phyloP scores from a whole-genome alignment of 1,284 basidiomycete genomes.

The Ganoderma boninense region DNA sequence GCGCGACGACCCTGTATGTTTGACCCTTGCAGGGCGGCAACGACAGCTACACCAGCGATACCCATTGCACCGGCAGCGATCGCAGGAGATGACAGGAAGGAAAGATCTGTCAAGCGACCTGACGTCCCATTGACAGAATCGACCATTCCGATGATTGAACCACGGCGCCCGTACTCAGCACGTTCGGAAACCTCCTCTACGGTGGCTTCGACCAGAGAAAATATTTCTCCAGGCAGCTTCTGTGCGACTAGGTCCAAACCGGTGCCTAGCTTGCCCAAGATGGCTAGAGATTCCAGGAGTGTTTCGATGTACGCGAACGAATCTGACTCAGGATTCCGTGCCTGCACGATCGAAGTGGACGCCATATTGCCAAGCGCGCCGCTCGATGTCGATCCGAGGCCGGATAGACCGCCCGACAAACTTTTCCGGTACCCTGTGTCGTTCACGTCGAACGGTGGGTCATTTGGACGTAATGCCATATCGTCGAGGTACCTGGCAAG shows the following conservation, averaged over 20 bases:
- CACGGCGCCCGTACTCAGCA: slow-evolving; percentile 74
- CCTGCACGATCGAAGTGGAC: slow-evolving; percentile 22
- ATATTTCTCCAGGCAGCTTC: slow-evolving; percentile 87
- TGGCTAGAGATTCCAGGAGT: slow-evolving; percentile 90
- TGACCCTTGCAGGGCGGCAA: slow-evolving; percentile 26
- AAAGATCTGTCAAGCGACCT: slow-evolving; percentile 45
- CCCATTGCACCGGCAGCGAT: slow-evolving; percentile 31
- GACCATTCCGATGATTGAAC: slow-evolving; percentile 49
- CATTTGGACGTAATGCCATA: slow-evolving; percentile 81
- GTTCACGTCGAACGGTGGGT: slow-evolving; percentile 78
- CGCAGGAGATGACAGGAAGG: slow-evolving; percentile 52
- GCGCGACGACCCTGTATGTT: slow-evolving; percentile 24
- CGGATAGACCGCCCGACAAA: slow-evolving; percentile 33
- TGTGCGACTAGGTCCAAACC: slow-evolving; percentile 89
- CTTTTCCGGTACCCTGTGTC: slow-evolving; percentile 55
- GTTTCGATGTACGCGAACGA: slow-evolving; percentile 96
- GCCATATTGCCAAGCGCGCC: slow-evolving; percentile 34
- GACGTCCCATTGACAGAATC: slow-evolving; percentile 19
- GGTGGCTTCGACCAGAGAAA: slow-evolving; percentile 86
- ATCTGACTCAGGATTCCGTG: slow-evolving; percentile 87
- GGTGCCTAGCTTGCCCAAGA: slow-evolving; percentile 88
- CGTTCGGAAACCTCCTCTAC: slow-evolving; percentile 93
- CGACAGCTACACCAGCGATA: slow-evolving; percentile 36
- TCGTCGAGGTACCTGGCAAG: slow-evolving; percentile 75
- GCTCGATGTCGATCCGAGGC: slow-evolving; percentile 37